Conservation (phyloP, 352 stramenopile genomes). For the Saprolegnia parasitica region DNA sequence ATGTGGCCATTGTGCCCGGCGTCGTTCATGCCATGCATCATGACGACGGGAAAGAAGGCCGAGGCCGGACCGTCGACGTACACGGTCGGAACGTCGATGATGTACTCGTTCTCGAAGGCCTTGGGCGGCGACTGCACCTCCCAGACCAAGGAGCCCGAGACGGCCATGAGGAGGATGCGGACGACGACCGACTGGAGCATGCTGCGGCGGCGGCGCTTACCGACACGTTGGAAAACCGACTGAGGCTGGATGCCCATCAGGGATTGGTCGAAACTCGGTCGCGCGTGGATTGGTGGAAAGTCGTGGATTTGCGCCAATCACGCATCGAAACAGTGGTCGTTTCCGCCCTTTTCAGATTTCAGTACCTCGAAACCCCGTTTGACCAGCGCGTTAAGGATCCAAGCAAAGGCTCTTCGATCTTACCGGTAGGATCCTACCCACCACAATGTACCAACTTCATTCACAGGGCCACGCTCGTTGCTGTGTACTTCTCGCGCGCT, state of each 20-base stretch:
- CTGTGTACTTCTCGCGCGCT: no score
- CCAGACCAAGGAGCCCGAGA: conserved; percentile 22
- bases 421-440: no score
- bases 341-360: not conserved
- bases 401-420: no score
- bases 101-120: conserved; percentile 19
- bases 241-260: no score
- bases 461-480: no score
- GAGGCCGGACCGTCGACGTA: conserved; percentile 10
- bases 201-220: not conserved
- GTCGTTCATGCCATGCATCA: conserved; percentile 94
- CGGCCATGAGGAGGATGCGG: conserved; percentile 18
- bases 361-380: not conserved
- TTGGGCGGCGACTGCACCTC: not conserved
- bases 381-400: no score
- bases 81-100: conserved; percentile 17
- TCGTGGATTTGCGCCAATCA: not conserved
- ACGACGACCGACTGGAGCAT: conserved; percentile 16
- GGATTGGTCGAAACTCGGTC: not conserved
- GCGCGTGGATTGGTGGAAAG: not conserved
- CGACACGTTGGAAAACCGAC: no score
- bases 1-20: conserved; percentile 88
- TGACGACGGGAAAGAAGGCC: conserved; percentile 51
- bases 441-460: no score
- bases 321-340: not conserved